Evolutionary conservation across 495 filamentous ascomycete genomes (phyloP).

Genomic region (Penicillium cosmopolitanum): DNA sequence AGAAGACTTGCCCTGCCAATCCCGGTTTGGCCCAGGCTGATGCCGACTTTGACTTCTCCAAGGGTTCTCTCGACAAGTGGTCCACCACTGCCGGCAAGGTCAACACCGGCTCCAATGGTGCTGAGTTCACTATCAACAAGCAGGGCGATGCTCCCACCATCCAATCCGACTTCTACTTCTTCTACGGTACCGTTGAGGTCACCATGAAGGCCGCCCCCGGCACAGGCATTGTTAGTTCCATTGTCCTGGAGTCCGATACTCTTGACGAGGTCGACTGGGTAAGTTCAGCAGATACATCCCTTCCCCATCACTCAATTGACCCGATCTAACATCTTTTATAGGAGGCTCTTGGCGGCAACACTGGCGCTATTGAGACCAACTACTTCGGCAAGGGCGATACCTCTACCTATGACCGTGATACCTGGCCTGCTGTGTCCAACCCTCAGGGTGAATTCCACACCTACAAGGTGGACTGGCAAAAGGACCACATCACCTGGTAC

Average conservation of each 20-base stretch:
- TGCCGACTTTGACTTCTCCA: constrained; percentile 15
- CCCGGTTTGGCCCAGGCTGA: constrained; percentile 17
- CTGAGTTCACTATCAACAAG: constrained; percentile 72
- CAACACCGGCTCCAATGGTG: constrained; percentile 54
- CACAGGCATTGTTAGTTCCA: constrained; percentile 74
- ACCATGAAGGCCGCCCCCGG: constrained; percentile 74
- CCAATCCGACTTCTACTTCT: constrained; percentile 73
- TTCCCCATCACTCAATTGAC: background rate
- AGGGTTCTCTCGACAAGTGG: constrained; percentile 48
- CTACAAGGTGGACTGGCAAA: constrained; percentile 85
- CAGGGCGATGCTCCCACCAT: constrained; percentile 76
- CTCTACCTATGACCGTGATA: constrained; percentile 73
- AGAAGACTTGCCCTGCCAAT: constrained; percentile 30
- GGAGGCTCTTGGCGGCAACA: constrained; percentile 62
- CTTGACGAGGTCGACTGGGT: constrained; percentile 98
- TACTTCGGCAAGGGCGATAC: constrained; percentile 95
- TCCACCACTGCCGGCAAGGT: constrained; percentile 62
- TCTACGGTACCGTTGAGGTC: constrained; percentile 75
- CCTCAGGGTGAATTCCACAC: constrained; percentile 76
- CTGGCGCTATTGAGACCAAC: constrained; percentile 77
- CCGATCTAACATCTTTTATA: constrained; percentile 19
- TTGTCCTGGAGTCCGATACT: constrained; percentile 85
- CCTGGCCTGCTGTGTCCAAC: constrained; percentile 55
- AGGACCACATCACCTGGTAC: constrained; percentile 72
- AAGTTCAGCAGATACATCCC: constrained; percentile 7